Evolutionary conservation across 129 eudicot species (phyloP), one percentile per base, ranked within the genome.

Genomic region (Helichrysum umbraculigerum): DNA sequence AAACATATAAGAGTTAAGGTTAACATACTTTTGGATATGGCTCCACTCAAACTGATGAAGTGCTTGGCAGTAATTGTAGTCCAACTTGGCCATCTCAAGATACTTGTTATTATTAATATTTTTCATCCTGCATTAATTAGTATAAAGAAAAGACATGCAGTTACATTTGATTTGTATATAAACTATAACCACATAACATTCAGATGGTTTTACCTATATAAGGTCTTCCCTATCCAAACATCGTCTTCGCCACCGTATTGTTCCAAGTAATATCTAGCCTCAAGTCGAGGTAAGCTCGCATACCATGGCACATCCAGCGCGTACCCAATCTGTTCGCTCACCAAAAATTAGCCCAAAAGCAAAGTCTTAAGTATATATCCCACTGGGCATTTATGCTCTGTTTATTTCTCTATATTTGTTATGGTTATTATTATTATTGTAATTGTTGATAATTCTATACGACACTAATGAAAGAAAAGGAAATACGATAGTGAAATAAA

Each of bases 181-280:
- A 52, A 52, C 3, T 52, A 52, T 5, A 54, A 54, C 61, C 61
- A n/a, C 22, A 54, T 17, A 54, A 15, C 20, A 54, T 54, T 5
- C 10, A 54, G 7, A 54, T 17, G 11, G 50, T 41, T 41, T 37
- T 59, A 52, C 58, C 58, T 4, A 51, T 52, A 52, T 0, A 52
- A 17, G 6, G 58, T 52, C 20, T 52, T 52, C 15, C 19, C 58
- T 14, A 52, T 83, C 91, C 91, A 86, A 6, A 83, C 84, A 33
- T 86, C 91, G 37, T 86, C 88, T 4, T 76, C 81, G 4, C 84
- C 86, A 12, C 84, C 87, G 62, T 81, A 86, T 25, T 83, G 87
- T 14, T 86, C 81, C 4, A 83, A 30, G 72, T 83, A 83, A 68
- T 63, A 83, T 71, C 82, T 81, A 1, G 88, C 22, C 77, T 81